Conservation (phyloP, 495 filamentous ascomycete genomes). For the Neurospora sp. region DNA sequence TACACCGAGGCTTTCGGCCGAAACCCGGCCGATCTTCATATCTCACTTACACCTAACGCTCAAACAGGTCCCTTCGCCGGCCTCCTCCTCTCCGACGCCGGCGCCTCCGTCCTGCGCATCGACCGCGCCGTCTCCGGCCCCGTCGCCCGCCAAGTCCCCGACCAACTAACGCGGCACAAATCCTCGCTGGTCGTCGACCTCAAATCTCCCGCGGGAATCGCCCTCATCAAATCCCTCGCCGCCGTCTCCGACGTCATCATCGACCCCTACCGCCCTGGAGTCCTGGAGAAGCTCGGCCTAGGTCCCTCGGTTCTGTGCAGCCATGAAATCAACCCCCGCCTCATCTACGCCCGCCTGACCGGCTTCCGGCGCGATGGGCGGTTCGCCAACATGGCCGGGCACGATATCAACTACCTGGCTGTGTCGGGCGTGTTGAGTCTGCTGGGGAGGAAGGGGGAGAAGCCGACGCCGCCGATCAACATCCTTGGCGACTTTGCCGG, state of each 20-base stretch:
- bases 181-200: constrained; percentile 67
- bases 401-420: constrained; percentile 95
- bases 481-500: constrained; percentile 86
- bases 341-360: constrained; percentile 78
- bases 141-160: constrained; percentile 39
- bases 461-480: constrained; percentile 72
- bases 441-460: constrained; percentile 57
- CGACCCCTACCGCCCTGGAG: constrained; percentile 85
- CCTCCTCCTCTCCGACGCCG: constrained; percentile 79
- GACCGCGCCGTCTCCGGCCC: constrained; percentile 46
- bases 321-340: constrained; percentile 48
- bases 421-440: constrained; percentile 71
- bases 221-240: constrained; percentile 55
- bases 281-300: constrained; percentile 74
- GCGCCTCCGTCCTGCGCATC: constrained; percentile 78
- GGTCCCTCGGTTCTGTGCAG: constrained; percentile 52
- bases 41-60: not conserved
- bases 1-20: not conserved
- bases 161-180: constrained; percentile 72
- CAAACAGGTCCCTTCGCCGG: constrained; percentile 75
- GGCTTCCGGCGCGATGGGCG: constrained; percentile 81
- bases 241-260: constrained; percentile 65
- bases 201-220: constrained; percentile 50
- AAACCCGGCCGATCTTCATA: not conserved
- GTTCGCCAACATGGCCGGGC: constrained; percentile 84